These are phyloP conservation scores for Pyrenophora teres DNA, from an alignment of 2,329 filamentous ascomycete species.

Conservation along the genomic window DNA sequence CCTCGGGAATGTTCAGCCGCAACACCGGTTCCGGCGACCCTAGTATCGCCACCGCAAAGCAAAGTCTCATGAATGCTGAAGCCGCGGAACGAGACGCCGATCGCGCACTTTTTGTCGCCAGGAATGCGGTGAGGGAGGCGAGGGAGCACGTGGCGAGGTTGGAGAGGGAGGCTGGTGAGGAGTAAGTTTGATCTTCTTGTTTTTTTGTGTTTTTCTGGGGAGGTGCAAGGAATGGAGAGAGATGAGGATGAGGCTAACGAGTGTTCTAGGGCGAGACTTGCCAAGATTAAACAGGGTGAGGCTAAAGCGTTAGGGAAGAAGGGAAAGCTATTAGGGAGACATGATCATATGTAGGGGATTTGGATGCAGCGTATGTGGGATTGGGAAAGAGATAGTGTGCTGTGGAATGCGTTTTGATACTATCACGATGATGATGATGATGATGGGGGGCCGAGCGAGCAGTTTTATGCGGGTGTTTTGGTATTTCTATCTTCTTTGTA, in stretches of 20 bases:
- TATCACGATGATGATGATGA: too few relatives aligned
- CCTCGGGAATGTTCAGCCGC: constrained; percentile 49
- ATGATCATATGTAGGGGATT: constrained; percentile 15
- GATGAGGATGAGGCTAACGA: background rate
- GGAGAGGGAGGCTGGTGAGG: constrained; percentile 63
- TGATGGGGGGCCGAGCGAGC: too few relatives aligned
- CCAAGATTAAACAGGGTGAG: constrained; percentile 71
- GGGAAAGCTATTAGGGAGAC: constrained; percentile 65
- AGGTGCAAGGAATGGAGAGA: too few relatives aligned
- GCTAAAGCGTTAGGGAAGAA: constrained; percentile 69
- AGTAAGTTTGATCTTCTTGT: constrained; percentile 14
- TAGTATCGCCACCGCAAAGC: constrained; percentile 63
- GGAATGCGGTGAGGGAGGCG: constrained; percentile 64
- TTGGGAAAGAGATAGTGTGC: too few relatives aligned
- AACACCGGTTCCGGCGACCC: constrained; percentile 60
- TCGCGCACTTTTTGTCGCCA: constrained; percentile 63
- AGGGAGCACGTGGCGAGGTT: constrained; percentile 66
- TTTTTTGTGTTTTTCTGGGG: background rate
- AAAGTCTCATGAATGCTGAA: constrained; percentile 67
- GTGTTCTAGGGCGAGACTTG: constrained; percentile 53
- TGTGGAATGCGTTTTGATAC: too few relatives aligned
- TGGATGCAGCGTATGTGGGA: too few relatives aligned
- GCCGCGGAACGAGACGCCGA: constrained; percentile 68
- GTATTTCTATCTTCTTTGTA: too few relatives aligned
- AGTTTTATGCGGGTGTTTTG: too few relatives aligned